Evolutionary conservation across 331 rosid genomes (phyloP).

Genomic region (Dryas integrifolia): DNA sequence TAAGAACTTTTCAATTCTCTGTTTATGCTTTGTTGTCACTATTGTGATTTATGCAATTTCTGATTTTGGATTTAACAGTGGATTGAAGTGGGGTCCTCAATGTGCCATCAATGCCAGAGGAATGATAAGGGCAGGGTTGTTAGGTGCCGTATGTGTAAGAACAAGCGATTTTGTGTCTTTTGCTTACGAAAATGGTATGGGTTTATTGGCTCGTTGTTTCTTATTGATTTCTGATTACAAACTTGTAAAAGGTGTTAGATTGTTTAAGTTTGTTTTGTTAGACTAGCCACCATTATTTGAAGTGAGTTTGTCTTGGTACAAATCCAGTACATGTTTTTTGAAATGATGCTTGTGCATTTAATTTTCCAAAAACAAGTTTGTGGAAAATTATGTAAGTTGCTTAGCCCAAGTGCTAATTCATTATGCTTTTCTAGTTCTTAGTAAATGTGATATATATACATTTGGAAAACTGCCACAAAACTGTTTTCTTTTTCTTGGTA

Average conservation of each 20-base stretch:
- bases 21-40: background rate
- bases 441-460: background rate
- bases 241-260: background rate
- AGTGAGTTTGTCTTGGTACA: background rate
- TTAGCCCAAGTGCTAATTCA: background rate
- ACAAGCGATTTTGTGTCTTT: conserved; percentile 57
- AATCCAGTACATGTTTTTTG: background rate
- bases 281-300: conserved; percentile 2
- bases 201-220: background rate
- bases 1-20: background rate
- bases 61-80: conserved; percentile 36
- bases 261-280: background rate
- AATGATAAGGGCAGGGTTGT: conserved; percentile 71
- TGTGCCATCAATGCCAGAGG: conserved; percentile 96
- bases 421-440: background rate
- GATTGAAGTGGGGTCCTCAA: conserved; percentile 37
- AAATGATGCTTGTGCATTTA: background rate
- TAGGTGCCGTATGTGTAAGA: conserved; percentile 43
- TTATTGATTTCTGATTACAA: background rate
- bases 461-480: background rate
- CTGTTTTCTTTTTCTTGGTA: background rate
- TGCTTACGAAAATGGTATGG: conserved; percentile 58
- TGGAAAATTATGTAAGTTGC: background rate
- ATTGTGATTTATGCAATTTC: background rate
- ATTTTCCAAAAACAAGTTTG: background rate